Percentiles rank a stretch among this genome's conserved stretches.
Conservation (phyloP, 2,329 filamentous ascomycete genomes). For the Hortaea sp. region DNA sequence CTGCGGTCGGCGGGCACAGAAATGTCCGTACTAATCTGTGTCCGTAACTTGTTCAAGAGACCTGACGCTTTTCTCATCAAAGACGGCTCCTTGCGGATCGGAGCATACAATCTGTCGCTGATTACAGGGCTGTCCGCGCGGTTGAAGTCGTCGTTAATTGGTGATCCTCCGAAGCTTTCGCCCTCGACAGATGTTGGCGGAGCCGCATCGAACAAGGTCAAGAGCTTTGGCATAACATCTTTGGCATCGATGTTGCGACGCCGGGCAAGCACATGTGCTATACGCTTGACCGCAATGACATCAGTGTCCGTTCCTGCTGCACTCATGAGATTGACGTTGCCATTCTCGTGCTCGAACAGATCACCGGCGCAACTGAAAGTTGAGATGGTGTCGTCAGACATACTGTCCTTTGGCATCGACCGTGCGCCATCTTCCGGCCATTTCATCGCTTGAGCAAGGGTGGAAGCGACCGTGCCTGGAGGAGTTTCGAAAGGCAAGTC, state of each 20-base stretch:
- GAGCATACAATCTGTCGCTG: no score
- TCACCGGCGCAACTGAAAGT: constrained; percentile 26
- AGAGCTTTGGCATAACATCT: constrained; percentile 24
- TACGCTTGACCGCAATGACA: constrained; percentile 24
- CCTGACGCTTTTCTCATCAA: constrained; percentile 22
- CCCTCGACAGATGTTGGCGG: not conserved
- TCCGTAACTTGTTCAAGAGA: constrained; percentile 19
- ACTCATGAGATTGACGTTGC: not conserved
- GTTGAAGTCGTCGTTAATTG: no score
- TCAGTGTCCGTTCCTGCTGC: constrained; percentile 9
- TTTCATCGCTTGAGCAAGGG: constrained; percentile 14
- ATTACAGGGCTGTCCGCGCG: no score
- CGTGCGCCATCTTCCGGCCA: constrained; percentile 9
- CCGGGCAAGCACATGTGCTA: constrained; percentile 25
- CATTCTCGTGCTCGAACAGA: constrained; percentile 21
- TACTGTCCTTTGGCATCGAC: constrained; percentile 4
- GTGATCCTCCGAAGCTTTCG: no score
- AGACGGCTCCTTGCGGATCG: constrained; percentile 8
- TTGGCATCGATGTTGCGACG: constrained; percentile 26
- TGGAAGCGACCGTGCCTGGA: constrained; percentile 13
- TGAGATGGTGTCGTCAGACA: constrained; percentile 22
- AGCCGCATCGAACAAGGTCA: constrained; percentile 20
- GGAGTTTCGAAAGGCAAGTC: constrained; percentile 27
- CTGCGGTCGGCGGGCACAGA: constrained; percentile 14
- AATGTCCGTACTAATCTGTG: constrained; percentile 15